Evolutionary conservation across 2,329 filamentous ascomycete species (phyloP).

Genomic region (Escovopsis sp.): DNA sequence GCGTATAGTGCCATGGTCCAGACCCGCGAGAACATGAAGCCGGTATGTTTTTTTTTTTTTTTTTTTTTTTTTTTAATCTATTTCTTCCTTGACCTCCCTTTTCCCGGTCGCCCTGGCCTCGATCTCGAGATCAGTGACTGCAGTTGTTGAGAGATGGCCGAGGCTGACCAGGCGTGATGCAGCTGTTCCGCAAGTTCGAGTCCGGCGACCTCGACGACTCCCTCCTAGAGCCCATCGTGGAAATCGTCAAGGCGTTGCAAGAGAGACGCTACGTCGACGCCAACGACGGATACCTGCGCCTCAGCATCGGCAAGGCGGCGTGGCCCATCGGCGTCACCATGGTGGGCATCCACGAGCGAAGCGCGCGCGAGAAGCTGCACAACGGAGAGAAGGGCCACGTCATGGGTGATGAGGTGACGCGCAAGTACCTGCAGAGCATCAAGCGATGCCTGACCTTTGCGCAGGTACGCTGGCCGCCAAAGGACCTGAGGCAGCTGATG

Average conservation of each 20-base stretch:
- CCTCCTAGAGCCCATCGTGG: constrained; percentile 68
- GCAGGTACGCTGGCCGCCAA: constrained; percentile 89
- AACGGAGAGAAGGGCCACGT: constrained; percentile 82
- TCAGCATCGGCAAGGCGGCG: constrained; percentile 91
- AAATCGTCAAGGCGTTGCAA: constrained; percentile 86
- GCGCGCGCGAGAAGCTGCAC: constrained; percentile 87
- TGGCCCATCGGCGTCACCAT: constrained; percentile 99
- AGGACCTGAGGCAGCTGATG: constrained; percentile 89
- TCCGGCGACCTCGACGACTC: constrained; percentile 63
- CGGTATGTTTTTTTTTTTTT: constrained; percentile 25
- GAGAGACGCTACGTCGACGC: constrained; percentile 87
- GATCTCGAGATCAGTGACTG: no score
- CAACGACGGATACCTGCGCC: constrained; percentile 82
- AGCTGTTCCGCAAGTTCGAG: constrained; percentile 81
- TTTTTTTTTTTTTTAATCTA: no score
- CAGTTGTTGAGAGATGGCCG: no score
- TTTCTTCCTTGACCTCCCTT: no score
- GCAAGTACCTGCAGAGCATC: constrained; percentile 95
- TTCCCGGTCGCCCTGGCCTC: no score
- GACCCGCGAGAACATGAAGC: constrained; percentile 74
- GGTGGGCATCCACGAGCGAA: constrained; percentile 98
- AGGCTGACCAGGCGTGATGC: background rate
- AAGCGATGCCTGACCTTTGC: constrained; percentile 94
- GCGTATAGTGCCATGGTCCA: constrained; percentile 78
- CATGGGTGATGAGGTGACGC: constrained; percentile 88